Evolutionary conservation across 179 eudicot species (phyloP), one percentile per base, ranked within the genome.

Genomic region (Drosera spatulata): DNA sequence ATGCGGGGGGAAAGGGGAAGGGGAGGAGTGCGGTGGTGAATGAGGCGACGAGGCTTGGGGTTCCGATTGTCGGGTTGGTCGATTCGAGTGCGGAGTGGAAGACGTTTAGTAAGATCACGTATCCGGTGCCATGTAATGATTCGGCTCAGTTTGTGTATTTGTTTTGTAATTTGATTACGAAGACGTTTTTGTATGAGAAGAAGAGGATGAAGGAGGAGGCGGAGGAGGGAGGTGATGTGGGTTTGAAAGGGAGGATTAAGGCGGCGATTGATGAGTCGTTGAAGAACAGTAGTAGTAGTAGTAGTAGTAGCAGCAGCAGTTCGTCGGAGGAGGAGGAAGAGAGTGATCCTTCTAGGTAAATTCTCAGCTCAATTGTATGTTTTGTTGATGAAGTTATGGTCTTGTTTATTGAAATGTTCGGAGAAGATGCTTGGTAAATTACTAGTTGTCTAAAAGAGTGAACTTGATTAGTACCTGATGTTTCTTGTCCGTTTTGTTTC

Each of bases 121-220:
- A 91, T 43, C 98, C 96, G 1, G 68, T 91, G 11, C 91, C 94
- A 0, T 86, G 89, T 1, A 80, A 80, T 57, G 98, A 85, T 67
- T 84, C 89, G 5, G 93, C 82, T 59, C 81, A 88, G 77, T 91
- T 91, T 82, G 95, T 91, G 70, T 91, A 91, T 65, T 66, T 80
- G 81, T 78, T 91, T 46, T 91, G 96, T 68, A 88, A 91, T 79
- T 73, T 91, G 90, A 88, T 91, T 52, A 86, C 98, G 0, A 91
- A 91, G 68, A 88, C 95, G 3, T 66, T 88, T 33, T 64, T 85
- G 75, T 72, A 76, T 53, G 93, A 86, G 82, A 77, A 84, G 75
- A 82, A 74, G 70, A 55, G 52, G 53, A 50, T 69, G 45, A 42
- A 10, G 45, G 10, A 12, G 41, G 8, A 7, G 41, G 39, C 56